These are phyloP conservation scores for Leishmania aethiopica DNA, from an alignment of 208 protist genomes.

Conservation along the genomic window DNA sequence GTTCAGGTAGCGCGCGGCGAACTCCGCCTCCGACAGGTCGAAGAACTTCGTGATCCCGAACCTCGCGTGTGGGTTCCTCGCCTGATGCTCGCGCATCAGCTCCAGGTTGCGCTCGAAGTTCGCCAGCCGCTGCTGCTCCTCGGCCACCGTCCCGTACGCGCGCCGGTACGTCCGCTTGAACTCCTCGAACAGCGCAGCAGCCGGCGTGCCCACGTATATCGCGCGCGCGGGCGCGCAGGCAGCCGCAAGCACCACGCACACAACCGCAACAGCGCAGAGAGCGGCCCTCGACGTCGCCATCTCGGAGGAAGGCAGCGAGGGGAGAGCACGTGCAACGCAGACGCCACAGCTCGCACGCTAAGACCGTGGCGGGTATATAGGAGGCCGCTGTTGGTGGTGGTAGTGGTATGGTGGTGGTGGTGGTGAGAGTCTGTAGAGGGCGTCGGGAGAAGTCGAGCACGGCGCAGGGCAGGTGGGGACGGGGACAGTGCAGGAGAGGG, in stretches of 20 bases:
- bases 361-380: neutral
- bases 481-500: neutral
- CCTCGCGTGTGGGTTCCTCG: constrained; percentile 52
- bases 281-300: constrained; percentile 16
- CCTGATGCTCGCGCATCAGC: constrained; percentile 30
- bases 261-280: constrained; percentile 17
- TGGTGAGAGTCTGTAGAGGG: neutral
- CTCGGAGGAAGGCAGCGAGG: constrained; percentile 12
- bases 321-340: neutral
- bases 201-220: constrained; percentile 18
- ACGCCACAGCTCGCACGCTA: neutral
- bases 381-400: neutral
- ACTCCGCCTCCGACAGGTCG: constrained; percentile 63
- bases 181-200: constrained; percentile 33
- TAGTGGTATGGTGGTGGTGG: too few relatives aligned
- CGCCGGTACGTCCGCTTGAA: constrained; percentile 51
- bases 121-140: constrained; percentile 39
- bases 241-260: constrained; percentile 30
- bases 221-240: constrained; percentile 11
- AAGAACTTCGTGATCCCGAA: constrained; percentile 68
- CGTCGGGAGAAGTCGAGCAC: neutral
- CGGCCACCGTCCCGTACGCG: constrained; percentile 32
- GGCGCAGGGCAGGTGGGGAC: neutral
- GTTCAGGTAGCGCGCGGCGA: constrained; percentile 46
- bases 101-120: constrained; percentile 53